phyloP scores from a whole-genome alignment of 768 basidiomycete genomes.

The Hypholoma fasciculare region DNA sequence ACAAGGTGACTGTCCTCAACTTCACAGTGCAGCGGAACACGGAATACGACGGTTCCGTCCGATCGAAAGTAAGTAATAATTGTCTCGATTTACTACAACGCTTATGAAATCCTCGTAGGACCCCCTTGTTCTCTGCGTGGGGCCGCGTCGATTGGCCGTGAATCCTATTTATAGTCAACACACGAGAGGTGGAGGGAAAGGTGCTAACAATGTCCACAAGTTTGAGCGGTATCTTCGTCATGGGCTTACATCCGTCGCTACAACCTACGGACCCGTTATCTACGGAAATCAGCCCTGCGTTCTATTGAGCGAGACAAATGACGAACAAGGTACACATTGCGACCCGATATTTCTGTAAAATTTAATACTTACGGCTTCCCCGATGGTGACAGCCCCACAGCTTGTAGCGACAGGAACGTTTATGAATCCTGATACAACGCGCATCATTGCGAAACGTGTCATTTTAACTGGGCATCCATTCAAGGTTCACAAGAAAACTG shows the following conservation, averaged over 20 bases:
- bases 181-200: conserved; percentile 85
- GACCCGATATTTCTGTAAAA: background rate
- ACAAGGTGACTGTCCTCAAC: conserved; percentile 91
- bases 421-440: conserved; percentile 86
- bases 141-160: conserved; percentile 80
- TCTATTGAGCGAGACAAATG: conserved; percentile 68
- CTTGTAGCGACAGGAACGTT: conserved; percentile 91
- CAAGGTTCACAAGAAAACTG: conserved; percentile 96
- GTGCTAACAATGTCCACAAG: conserved; percentile 96
- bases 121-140: conserved; percentile 84
- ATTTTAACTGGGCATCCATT: conserved; percentile 95
- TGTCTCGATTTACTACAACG: background rate
- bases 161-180: conserved; percentile 94
- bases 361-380: background rate
- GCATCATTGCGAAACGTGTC: conserved; percentile 91
- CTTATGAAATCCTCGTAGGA: conserved; percentile 49
- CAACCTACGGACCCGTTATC: conserved; percentile 83
- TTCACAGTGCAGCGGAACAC: conserved; percentile 95
- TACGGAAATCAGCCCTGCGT: conserved; percentile 86
- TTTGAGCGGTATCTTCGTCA: conserved; percentile 89
- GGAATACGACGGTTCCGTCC: conserved; percentile 85
- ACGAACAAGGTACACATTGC: conserved; percentile 55
- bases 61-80: conserved; percentile 71
- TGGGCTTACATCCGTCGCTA: conserved; percentile 79
- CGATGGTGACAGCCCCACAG: conserved; percentile 54